phyloP scores from a whole-genome alignment of 2,329 filamentous ascomycete genomes.

The Claviceps africana region DNA sequence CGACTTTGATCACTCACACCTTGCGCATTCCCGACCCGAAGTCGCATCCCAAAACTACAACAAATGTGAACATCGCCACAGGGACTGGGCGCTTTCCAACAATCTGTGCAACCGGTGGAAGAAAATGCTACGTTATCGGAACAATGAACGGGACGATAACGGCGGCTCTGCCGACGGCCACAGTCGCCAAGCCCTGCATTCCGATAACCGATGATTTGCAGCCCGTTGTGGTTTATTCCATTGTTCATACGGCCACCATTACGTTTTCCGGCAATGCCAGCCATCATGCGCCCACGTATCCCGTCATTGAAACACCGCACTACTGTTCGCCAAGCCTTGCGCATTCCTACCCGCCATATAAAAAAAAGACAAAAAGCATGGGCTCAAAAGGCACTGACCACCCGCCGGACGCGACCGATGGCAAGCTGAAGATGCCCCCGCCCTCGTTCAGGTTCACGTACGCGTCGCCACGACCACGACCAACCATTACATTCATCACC shows the following conservation, averaged over 20 bases:
- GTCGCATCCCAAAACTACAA: not conserved
- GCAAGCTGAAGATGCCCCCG: not conserved
- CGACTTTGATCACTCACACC: not conserved
- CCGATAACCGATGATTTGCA: conserved; percentile 13
- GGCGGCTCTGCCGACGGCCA: conserved; percentile 3
- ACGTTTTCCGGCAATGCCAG: conserved; percentile 32
- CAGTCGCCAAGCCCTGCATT: conserved; percentile 18
- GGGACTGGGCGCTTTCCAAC: not conserved
- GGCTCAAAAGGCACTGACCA: not conserved
- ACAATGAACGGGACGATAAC: not conserved
- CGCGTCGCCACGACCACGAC: not conserved
- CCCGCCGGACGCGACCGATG: not conserved
- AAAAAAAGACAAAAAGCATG: not conserved
- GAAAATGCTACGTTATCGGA: not conserved
- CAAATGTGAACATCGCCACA: not conserved
- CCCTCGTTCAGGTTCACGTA: not conserved
- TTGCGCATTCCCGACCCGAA: not conserved
- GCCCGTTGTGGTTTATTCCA: conserved; percentile 25
- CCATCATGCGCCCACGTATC: conserved; percentile 33
- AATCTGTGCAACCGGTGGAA: not conserved
- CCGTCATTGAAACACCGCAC: conserved; percentile 24
- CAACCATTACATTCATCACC: conserved; percentile 29
- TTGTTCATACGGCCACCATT: conserved; percentile 35
- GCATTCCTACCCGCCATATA: not conserved
- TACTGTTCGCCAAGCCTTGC: conserved; percentile 17